Conservation (phyloP, 2,329 filamentous ascomycete genomes). For the Fusarium sp. region DNA sequence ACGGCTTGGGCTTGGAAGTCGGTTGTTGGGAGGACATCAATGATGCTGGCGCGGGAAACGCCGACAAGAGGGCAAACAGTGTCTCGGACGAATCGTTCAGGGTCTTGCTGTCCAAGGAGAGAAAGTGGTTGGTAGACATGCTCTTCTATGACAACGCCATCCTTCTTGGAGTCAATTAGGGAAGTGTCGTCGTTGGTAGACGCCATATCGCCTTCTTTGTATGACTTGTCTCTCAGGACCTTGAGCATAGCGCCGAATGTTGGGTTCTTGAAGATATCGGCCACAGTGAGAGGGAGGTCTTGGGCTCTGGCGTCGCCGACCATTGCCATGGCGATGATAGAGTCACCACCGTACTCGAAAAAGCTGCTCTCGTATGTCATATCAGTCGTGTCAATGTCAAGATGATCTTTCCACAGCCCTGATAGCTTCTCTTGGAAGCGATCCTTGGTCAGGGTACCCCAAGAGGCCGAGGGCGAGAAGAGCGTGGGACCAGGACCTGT, state of each 20-base stretch:
- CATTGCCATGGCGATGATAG: slow-evolving; percentile 45
- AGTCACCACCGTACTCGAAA: slow-evolving; percentile 40
- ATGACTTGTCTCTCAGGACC: slow-evolving; percentile 16
- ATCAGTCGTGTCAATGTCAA: slow-evolving; percentile 3
- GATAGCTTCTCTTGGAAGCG: slow-evolving; percentile 30
- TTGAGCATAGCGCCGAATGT: slow-evolving; percentile 30
- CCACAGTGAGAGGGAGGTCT: slow-evolving; percentile 34
- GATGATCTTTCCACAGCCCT: slow-evolving; percentile 27
- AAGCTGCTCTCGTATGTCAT: slow-evolving; percentile 34
- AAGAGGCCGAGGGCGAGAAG: no score
- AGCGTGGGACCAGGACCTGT: no score
- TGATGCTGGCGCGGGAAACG: slow-evolving; percentile 42
- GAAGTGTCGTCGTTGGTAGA: slow-evolving; percentile 12
- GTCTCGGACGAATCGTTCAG: slow-evolving; percentile 29
- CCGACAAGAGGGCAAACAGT: slow-evolving; percentile 35
- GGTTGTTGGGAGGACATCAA: slow-evolving; percentile 41
- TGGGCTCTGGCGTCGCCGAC: slow-evolving; percentile 32
- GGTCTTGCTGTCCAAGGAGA: slow-evolving; percentile 4
- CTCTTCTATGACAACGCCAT: background rate
- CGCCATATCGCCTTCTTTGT: slow-evolving; percentile 21
- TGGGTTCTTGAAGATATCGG: slow-evolving; percentile 43
- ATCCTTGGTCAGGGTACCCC: background rate
- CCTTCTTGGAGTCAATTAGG: slow-evolving; percentile 7
- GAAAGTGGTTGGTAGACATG: slow-evolving; percentile 24
- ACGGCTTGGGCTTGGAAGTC: slow-evolving; percentile 40